phyloP scores from a whole-genome alignment of 2,329 filamentous ascomycete genomes.

The Penicillium oxalicum region DNA sequence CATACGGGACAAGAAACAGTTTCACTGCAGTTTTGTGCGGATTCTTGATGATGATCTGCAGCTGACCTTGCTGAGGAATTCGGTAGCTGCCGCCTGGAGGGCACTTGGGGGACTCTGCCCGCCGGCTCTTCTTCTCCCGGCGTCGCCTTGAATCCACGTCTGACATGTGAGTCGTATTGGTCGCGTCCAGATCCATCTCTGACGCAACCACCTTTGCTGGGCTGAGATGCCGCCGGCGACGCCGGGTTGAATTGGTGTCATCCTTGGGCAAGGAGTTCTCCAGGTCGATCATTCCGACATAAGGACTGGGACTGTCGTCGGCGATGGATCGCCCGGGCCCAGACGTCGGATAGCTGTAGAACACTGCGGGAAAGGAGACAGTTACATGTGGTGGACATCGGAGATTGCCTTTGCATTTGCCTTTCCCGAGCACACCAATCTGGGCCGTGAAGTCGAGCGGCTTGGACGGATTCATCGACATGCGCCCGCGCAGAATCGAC shows the following conservation, averaged over 20 bases:
- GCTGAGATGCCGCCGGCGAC: conserved; percentile 36
- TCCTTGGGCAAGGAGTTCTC: conserved; percentile 66
- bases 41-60: conserved; percentile 97
- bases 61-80: conserved; percentile 85
- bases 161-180: conserved; percentile 6
- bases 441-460: conserved; percentile 90
- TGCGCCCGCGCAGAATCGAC: conserved; percentile 86
- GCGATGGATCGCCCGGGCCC: conserved; percentile 57
- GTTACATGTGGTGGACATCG: conserved; percentile 86
- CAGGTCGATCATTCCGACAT: conserved; percentile 87
- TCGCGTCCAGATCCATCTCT: conserved; percentile 9
- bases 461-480: conserved; percentile 93
- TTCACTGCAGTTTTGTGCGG: conserved; percentile 98
- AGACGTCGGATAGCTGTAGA: conserved; percentile 81
- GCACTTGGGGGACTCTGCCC: conserved; percentile 55
- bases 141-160: conserved; percentile 38
- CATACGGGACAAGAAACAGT: conserved; percentile 88
- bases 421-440: conserved; percentile 85
- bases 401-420: conserved; percentile 78
- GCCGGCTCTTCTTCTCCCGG: conserved; percentile 55
- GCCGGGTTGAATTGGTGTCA: conserved; percentile 33
- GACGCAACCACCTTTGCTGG: conserved; percentile 10
- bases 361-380: conserved; percentile 86
- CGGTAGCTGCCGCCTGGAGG: conserved; percentile 86
- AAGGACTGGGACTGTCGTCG: conserved; percentile 87